Conservation (phyloP, 1,139 yeast genomes). For the Saccharomyces hybrid region DNA sequence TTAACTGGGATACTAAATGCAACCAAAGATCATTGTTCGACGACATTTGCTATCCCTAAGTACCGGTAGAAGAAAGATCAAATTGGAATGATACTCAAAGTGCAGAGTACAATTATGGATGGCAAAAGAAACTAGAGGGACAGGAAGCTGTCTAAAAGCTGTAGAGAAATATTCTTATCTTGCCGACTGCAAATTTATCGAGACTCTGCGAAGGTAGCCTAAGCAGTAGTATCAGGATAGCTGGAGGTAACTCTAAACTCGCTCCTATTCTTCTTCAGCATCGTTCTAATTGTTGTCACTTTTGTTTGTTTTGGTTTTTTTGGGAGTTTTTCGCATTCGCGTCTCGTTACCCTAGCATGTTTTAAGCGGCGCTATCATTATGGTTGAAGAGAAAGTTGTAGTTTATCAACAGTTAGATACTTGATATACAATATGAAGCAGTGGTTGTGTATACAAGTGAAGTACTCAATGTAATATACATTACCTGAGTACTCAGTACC, state of each 20-base stretch:
- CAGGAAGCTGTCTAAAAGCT: neutral
- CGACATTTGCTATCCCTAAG: neutral
- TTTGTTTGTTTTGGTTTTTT: neutral
- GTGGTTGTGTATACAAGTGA: neutral
- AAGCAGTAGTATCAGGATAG: neutral
- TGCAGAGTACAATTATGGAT: neutral
- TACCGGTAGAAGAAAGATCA: neutral
- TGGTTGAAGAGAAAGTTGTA: neutral
- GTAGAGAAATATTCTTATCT: neutral
- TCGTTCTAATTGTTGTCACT: neutral
- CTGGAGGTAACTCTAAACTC: neutral
- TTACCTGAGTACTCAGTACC: neutral
- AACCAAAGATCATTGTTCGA: neutral
- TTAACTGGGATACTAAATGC: constrained; percentile 33
- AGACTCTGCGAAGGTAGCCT: neutral
- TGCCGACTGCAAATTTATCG: neutral
- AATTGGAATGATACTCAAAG: neutral
- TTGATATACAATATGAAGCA: neutral
- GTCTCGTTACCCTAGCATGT: neutral
- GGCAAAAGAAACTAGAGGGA: neutral
- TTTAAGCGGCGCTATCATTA: neutral
- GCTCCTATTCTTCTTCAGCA: neutral
- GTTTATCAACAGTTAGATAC: neutral
- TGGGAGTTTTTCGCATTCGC: constrained; percentile 1
- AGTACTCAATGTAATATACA: neutral